Percentiles rank a stretch among this genome's conserved stretches.
Evolutionary conservation across 1,284 basidiomycete genomes (phyloP).

Genomic region (Ceratobasidium sp.): DNA sequence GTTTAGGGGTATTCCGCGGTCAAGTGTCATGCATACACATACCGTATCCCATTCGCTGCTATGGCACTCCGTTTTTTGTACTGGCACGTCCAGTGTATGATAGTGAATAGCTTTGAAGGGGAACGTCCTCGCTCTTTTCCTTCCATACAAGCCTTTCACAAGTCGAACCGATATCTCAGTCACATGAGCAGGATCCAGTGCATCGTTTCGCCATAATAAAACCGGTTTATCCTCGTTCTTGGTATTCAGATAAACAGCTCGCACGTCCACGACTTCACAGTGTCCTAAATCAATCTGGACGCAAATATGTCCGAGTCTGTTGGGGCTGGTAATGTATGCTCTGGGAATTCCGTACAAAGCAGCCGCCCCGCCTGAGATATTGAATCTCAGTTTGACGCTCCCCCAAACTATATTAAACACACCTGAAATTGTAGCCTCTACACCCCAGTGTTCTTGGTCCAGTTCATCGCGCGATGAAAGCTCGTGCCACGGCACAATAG

Average conservation of each 20-base stretch:
- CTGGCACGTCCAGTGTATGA: no score
- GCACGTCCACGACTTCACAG: slow-evolving; percentile 7
- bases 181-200: slow-evolving; percentile 6
- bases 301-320: slow-evolving; percentile 11
- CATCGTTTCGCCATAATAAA: slow-evolving; percentile 8
- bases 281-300: slow-evolving; percentile 4
- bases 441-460: neutral
- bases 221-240: slow-evolving; percentile 4
- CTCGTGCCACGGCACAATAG: slow-evolving; percentile 8
- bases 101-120: slow-evolving; percentile 26
- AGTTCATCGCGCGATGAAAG: neutral
- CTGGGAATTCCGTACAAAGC: slow-evolving; percentile 9
- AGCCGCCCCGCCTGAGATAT: neutral
- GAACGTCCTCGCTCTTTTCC: neutral
- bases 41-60: no score
- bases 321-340: slow-evolving; percentile 16
- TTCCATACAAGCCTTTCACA: neutral
- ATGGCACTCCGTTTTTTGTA: no score
- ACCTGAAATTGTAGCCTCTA: slow-evolving; percentile 3
- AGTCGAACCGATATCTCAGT: slow-evolving; percentile 11
- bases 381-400: neutral
- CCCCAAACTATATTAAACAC: no score
- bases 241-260: neutral
- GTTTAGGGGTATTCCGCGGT: no score
- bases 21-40: no score